Percentiles rank a stretch among this genome's conserved stretches.
Conservation (phyloP, 352 stramenopile genomes). For the Elongisporangium undulatum region DNA sequence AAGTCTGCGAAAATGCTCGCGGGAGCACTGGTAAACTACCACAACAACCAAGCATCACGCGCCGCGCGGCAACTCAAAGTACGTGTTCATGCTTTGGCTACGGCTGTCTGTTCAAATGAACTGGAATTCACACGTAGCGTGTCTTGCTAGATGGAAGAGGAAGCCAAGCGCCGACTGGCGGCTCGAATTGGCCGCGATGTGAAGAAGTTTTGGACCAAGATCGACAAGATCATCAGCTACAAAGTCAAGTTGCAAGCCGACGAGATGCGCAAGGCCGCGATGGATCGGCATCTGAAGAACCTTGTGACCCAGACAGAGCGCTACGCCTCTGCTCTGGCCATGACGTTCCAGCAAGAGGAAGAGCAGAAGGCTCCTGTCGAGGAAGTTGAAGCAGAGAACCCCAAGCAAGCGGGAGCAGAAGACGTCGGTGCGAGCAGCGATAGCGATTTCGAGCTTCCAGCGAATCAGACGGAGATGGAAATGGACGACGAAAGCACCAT, state of each 20-base stretch:
- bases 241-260: conserved; percentile 95
- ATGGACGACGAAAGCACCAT: conserved; percentile 51
- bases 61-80: conserved; percentile 33
- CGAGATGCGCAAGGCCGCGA: conserved; percentile 79
- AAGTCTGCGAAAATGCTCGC: conserved; percentile 71
- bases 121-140: conserved; percentile 7
- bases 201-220: conserved; percentile 95
- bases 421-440: conserved; percentile 10
- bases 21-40: conserved; percentile 52
- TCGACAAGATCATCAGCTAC: conserved; percentile 97
- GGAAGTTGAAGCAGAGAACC: conserved; percentile 6
- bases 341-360: conserved; percentile 44
- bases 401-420: conserved; percentile 8
- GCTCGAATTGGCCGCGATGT: conserved; percentile 86
- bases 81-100: neutral
- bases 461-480: conserved; percentile 26
- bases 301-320: conserved; percentile 96
- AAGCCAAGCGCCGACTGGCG: conserved; percentile 43
- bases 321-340: conserved; percentile 89
- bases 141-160: conserved; percentile 29
- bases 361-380: conserved; percentile 1
- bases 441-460: conserved; percentile 14
- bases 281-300: conserved; percentile 96
- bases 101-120: neutral
- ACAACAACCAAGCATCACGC: conserved; percentile 39